Conservation (phyloP, 73 alveolate genomes). For the Blepharisma stoltei region DNA sequence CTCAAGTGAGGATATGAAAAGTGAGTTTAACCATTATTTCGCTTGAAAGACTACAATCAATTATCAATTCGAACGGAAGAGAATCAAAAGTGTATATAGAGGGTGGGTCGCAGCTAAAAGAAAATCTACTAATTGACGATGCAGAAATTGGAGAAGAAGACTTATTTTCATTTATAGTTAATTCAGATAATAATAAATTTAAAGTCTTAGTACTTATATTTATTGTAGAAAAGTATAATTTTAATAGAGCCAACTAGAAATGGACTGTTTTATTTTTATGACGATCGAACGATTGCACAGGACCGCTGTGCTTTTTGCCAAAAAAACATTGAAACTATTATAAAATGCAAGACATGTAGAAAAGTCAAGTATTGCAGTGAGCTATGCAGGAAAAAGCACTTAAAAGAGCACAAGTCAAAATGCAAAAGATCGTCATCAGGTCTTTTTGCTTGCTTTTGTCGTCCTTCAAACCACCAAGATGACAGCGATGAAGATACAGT, state of each 20-base stretch:
- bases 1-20: background rate
- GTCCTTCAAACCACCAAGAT: too few species aligned
- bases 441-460: background rate
- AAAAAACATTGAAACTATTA: background rate
- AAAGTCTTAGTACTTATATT: too few species aligned
- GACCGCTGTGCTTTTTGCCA: conserved; percentile 29
- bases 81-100: background rate
- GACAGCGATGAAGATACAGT: too few species aligned
- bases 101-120: background rate
- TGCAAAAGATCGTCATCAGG: background rate
- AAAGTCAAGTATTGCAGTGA: conserved; percentile 37
- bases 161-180: too few species aligned
- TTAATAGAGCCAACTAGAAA: conserved; percentile 3
- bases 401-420: background rate
- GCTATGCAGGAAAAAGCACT: background rate
- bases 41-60: background rate
- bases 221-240: too few species aligned
- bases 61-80: background rate
- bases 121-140: background rate
- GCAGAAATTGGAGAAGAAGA: conserved; percentile 25
- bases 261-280: background rate
- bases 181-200: too few species aligned
- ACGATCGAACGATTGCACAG: background rate
- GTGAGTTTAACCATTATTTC: background rate
- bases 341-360: conserved; percentile 41